phyloP scores from a whole-genome alignment of 108 stramenopile species.

The Ochromonas danica region DNA sequence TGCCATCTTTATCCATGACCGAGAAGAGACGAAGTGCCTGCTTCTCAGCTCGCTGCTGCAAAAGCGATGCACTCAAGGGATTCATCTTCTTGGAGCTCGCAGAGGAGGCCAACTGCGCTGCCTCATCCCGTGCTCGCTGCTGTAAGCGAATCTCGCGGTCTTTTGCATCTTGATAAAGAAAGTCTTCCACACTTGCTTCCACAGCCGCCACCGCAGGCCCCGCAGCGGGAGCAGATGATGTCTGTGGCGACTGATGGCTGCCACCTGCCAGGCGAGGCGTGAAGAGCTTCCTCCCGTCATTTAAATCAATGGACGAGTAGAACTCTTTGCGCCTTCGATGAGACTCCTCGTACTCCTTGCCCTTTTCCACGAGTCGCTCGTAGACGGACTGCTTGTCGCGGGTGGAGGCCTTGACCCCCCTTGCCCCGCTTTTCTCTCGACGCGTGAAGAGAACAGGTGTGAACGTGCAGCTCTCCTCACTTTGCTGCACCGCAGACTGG shows the following conservation, averaged over 20 bases:
- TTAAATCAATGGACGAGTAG: not conserved
- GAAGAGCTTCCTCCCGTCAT: not conserved
- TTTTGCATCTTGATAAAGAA: slow-evolving; percentile 32
- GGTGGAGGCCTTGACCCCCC: no score
- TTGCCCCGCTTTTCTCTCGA: no score
- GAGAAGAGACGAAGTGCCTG: not conserved
- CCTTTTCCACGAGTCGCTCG: not conserved
- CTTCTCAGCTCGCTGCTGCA: not conserved
- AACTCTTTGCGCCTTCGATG: not conserved
- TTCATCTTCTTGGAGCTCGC: slow-evolving; percentile 19
- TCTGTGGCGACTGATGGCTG: not conserved
- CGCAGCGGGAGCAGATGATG: not conserved
- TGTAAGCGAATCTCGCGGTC: not conserved
- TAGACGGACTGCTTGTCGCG: no score
- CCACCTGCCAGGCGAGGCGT: not conserved
- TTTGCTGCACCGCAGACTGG: not conserved
- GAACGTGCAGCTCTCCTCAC: slow-evolving; percentile 13
- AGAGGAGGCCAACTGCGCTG: not conserved
- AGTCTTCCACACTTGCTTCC: slow-evolving; percentile 1
- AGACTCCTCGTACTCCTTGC: slow-evolving; percentile 24
- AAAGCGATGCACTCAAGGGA: not conserved
- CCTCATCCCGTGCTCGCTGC: not conserved
- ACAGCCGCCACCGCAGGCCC: not conserved
- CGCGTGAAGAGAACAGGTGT: not conserved
- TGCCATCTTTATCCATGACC: not conserved